Conservation (phyloP, 495 filamentous ascomycete genomes). For the Cercophora sp. region DNA sequence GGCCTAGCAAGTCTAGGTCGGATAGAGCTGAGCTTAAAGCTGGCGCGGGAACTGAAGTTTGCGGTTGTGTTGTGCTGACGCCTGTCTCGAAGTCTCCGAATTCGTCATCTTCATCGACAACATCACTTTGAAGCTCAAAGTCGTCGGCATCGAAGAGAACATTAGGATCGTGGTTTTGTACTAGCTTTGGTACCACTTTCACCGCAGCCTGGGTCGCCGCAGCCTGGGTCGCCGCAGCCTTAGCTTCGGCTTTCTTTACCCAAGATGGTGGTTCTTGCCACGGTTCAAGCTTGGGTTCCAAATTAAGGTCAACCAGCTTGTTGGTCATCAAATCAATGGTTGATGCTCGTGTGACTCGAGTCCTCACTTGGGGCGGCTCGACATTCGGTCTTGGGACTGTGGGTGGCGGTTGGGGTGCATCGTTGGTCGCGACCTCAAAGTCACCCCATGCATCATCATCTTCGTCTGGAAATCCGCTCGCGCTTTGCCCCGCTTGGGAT, state of each 20-base stretch:
- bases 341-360: slow-evolving; percentile 33
- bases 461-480: slow-evolving; percentile 24
- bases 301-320: slow-evolving; percentile 35
- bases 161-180: slow-evolving; percentile 32
- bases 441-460: slow-evolving; percentile 73
- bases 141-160: slow-evolving; percentile 50
- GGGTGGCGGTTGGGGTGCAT: slow-evolving; percentile 3
- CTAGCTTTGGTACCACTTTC: slow-evolving; percentile 5
- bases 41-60: not conserved
- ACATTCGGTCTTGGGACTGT: not conserved
- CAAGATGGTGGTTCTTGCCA: slow-evolving; percentile 18
- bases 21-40: slow-evolving; percentile 10
- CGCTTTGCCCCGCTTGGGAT: not conserved
- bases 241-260: slow-evolving; percentile 5
- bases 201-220: not conserved
- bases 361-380: slow-evolving; percentile 15
- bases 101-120: slow-evolving; percentile 36
- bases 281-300: slow-evolving; percentile 16
- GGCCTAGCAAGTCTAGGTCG: no score
- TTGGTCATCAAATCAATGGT: slow-evolving; percentile 45
- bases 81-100: slow-evolving; percentile 49
- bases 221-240: no score
- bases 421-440: slow-evolving; percentile 56
- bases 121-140: slow-evolving; percentile 32
- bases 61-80: slow-evolving; percentile 6